Percentiles rank a stretch among this genome's conserved stretches.
phyloP scores from a whole-genome alignment of 2,329 filamentous ascomycete species.

The Colletotrichum liaoningense region DNA sequence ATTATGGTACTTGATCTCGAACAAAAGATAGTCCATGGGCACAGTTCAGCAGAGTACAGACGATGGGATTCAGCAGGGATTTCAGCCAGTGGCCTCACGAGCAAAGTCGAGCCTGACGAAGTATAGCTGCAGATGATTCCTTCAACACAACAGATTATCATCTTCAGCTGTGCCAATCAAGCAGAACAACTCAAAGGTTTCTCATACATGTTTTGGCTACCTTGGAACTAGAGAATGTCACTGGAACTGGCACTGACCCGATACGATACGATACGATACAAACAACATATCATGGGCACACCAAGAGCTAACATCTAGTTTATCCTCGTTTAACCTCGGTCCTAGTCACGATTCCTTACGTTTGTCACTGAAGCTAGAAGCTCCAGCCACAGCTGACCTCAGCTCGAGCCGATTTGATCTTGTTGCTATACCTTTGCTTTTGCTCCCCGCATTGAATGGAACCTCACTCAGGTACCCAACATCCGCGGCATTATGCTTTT shows the following conservation, averaged over 20 bases:
- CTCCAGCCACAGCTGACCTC: neutral
- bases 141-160: neutral
- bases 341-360: neutral
- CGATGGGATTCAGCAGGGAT: neutral
- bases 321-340: neutral
- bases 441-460: neutral
- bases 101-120: neutral
- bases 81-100: no score
- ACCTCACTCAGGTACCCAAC: neutral
- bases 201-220: neutral
- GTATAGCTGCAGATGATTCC: neutral
- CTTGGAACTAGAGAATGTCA: neutral
- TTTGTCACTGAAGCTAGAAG: neutral
- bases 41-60: neutral
- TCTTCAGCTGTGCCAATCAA: neutral
- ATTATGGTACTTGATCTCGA: neutral
- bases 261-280: no score
- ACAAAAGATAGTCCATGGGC: neutral
- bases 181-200: neutral
- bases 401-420: neutral
- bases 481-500: neutral
- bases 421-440: neutral
- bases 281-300: neutral
- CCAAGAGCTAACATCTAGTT: neutral
- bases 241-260: neutral